Percentiles rank a stretch among this genome's conserved stretches.
phyloP scores from a whole-genome alignment of 768 basidiomycete species.

The Leccinum rimulosum region DNA sequence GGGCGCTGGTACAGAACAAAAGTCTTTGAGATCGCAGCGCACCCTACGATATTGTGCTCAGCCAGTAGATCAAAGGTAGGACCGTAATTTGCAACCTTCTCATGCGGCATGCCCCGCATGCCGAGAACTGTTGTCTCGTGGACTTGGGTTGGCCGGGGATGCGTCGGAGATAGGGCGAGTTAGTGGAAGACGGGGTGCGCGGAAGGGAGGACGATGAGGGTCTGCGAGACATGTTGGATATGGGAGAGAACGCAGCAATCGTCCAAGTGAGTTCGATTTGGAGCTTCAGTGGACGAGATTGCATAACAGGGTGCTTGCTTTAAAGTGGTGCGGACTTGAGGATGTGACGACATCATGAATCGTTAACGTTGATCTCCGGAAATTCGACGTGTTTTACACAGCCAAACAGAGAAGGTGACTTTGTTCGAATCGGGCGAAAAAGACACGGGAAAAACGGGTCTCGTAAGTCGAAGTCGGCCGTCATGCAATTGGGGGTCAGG shows the following conservation, averaged over 20 bases:
- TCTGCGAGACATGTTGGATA: slow-evolving; percentile 56
- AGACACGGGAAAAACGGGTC: slow-evolving; percentile 37
- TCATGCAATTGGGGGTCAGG: slow-evolving; percentile 27
- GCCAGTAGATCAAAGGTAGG: neutral
- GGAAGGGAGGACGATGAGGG: slow-evolving; percentile 39
- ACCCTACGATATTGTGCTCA: slow-evolving; percentile 49
- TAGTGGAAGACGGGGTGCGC: slow-evolving; percentile 27
- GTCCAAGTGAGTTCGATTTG: neutral
- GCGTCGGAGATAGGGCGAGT: slow-evolving; percentile 43
- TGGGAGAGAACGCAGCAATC: slow-evolving; percentile 16
- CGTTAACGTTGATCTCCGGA: slow-evolving; percentile 32
- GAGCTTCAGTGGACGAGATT: slow-evolving; percentile 24
- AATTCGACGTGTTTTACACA: slow-evolving; percentile 25
- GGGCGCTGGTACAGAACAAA: slow-evolving; percentile 49
- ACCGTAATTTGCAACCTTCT: slow-evolving; percentile 51
- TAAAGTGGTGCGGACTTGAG: slow-evolving; percentile 24
- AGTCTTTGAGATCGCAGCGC: slow-evolving; percentile 90
- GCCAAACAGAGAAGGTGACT: slow-evolving; percentile 15
- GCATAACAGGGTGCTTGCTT: slow-evolving; percentile 25
- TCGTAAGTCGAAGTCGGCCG: slow-evolving; percentile 35
- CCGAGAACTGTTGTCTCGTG: slow-evolving; percentile 82
- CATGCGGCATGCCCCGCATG: slow-evolving; percentile 91
- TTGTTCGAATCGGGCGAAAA: slow-evolving; percentile 23
- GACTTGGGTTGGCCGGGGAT: slow-evolving; percentile 67
- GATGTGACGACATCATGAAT: slow-evolving; percentile 16